These are phyloP conservation scores for Naganishia sp. DNA, from an alignment of 1,284 basidiomycete species.

Conservation along the genomic window DNA sequence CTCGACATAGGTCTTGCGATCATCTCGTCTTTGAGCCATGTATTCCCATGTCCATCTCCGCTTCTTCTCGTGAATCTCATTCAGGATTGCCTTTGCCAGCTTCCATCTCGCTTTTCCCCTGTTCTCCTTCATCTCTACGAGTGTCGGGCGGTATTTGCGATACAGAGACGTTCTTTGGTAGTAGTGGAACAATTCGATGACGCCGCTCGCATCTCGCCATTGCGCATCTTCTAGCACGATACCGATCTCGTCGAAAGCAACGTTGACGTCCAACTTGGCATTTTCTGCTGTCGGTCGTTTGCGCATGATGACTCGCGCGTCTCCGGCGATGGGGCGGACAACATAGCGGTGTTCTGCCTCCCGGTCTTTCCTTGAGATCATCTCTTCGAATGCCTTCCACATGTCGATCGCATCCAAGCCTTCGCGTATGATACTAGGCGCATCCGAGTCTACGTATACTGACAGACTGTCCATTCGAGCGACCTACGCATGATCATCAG, in stretches of 20 bases:
- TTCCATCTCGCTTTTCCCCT: constrained; percentile 70
- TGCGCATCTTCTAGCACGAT: constrained; percentile 91
- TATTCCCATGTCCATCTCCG: constrained; percentile 91
- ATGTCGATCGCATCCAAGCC: constrained; percentile 61
- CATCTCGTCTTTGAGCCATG: constrained; percentile 84
- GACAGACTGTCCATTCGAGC: constrained; percentile 85
- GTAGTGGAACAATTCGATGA: constrained; percentile 96
- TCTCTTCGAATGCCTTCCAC: constrained; percentile 73
- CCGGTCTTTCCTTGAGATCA: constrained; percentile 68
- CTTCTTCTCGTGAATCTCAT: constrained; percentile 81
- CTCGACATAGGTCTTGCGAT: constrained; percentile 76
- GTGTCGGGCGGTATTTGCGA: constrained; percentile 71
- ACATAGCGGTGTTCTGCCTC: constrained; percentile 84
- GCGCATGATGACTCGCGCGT: constrained; percentile 86
- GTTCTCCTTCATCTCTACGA: constrained; percentile 66
- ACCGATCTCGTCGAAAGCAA: constrained; percentile 92
- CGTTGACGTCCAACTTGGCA: constrained; percentile 84
- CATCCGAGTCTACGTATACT: constrained; percentile 95
- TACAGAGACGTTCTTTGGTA: constrained; percentile 85
- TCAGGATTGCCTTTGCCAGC: constrained; percentile 83
- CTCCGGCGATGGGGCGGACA: constrained; percentile 91
- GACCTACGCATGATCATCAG: constrained; percentile 58
- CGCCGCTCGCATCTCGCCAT: constrained; percentile 89
- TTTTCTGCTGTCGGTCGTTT: constrained; percentile 70
- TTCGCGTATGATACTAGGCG: constrained; percentile 71